A percentile compares a stretch with the other conserved stretches of the same genome.
phyloP scores from a whole-genome alignment of 768 basidiomycete species.

The Serendipita vermifera region DNA sequence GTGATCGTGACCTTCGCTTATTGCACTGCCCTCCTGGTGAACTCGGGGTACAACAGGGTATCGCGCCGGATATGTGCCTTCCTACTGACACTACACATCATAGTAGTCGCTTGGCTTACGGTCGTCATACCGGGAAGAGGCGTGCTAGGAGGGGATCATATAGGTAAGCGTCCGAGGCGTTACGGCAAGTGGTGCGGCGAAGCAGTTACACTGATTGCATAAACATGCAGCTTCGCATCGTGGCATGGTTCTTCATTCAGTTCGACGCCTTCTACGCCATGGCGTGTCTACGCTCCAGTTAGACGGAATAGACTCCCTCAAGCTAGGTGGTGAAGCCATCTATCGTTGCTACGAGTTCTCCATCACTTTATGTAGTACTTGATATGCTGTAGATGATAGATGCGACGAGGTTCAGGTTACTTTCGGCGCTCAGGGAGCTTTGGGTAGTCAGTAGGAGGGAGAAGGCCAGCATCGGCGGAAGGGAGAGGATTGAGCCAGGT shows the following conservation, averaged over 20 bases:
- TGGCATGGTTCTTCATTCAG: slow-evolving; percentile 50
- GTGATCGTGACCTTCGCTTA: no score
- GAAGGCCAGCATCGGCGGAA: slow-evolving; percentile 71
- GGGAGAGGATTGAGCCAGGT: slow-evolving; percentile 48
- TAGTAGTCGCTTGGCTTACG: neutral
- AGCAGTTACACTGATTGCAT: slow-evolving; percentile 52
- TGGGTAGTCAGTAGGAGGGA: slow-evolving; percentile 44
- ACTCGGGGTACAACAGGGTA: no score
- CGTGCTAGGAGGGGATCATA: slow-evolving; percentile 54
- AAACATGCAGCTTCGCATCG: slow-evolving; percentile 53
- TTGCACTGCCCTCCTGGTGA: no score
- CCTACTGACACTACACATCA: neutral
- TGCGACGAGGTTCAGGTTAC: slow-evolving; percentile 50
- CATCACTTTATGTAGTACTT: slow-evolving; percentile 38
- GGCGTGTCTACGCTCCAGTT: slow-evolving; percentile 39
- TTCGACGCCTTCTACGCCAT: slow-evolving; percentile 42
- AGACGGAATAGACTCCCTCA: slow-evolving; percentile 38
- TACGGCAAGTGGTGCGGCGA: slow-evolving; percentile 45
- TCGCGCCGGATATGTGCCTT: no score
- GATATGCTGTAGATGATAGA: slow-evolving; percentile 67
- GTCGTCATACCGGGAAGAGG: slow-evolving; percentile 27
- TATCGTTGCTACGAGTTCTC: slow-evolving; percentile 56
- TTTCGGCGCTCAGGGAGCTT: slow-evolving; percentile 42
- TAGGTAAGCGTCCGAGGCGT: slow-evolving; percentile 55
- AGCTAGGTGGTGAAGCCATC: slow-evolving; percentile 42